Conservation (phyloP, 2,329 filamentous ascomycete genomes). For the Fusarium nurragi region DNA sequence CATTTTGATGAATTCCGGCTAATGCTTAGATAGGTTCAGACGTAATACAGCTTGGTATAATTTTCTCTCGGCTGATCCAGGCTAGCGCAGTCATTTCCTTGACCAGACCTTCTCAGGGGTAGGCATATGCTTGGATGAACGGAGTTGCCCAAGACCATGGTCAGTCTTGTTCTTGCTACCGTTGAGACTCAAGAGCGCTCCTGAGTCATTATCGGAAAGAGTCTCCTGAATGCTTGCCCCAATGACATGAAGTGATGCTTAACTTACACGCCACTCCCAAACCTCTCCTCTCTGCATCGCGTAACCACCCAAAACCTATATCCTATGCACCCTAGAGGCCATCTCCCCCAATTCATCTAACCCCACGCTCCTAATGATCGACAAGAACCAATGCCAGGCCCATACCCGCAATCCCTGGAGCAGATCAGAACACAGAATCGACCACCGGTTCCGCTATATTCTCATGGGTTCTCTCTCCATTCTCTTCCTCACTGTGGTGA, state of each 20-base stretch:
- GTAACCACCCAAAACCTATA: not conserved
- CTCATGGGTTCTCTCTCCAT: slow-evolving; percentile 40
- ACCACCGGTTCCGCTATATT: slow-evolving; percentile 41
- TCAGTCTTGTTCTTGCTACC: too few species aligned
- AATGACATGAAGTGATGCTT: not conserved
- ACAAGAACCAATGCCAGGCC: slow-evolving; percentile 43
- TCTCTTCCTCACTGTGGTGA: slow-evolving; percentile 36
- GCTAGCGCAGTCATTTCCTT: too few species aligned
- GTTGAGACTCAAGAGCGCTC: too few species aligned
- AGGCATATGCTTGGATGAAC: too few species aligned
- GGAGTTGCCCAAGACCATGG: too few species aligned
- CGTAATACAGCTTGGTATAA: too few species aligned
- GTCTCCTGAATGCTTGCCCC: not conserved
- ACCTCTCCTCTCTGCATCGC: not conserved
- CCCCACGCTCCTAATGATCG: slow-evolving; percentile 28
- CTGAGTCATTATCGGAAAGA: too few species aligned
- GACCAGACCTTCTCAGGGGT: too few species aligned
- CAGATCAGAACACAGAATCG: slow-evolving; percentile 36
- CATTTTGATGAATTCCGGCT: too few species aligned
- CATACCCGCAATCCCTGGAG: slow-evolving; percentile 48
- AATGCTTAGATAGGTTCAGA: too few species aligned
- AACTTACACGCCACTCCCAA: not conserved
- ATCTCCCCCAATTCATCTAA: not conserved
- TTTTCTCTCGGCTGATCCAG: too few species aligned
- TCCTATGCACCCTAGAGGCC: not conserved